phyloP scores from a whole-genome alignment of 495 filamentous ascomycete genomes.

The Aspergillus diversus region DNA sequence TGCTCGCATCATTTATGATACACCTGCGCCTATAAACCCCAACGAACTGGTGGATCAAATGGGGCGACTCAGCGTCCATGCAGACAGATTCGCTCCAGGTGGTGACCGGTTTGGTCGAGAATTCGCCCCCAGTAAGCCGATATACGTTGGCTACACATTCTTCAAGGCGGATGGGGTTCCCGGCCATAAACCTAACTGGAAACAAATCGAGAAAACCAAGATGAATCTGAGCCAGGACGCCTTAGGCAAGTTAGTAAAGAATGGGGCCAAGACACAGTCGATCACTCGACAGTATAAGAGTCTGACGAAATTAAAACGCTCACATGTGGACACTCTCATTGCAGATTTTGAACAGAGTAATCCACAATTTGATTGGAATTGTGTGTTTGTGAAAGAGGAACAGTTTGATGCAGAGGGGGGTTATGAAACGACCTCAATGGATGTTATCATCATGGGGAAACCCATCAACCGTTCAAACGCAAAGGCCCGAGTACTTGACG shows the following conservation, averaged over 20 bases:
- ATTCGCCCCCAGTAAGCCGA: constrained; percentile 5
- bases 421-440: constrained; percentile 40
- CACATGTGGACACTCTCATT: constrained; percentile 41
- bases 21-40: constrained; percentile 14
- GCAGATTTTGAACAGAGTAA: constrained; percentile 32
- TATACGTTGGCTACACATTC: constrained; percentile 41
- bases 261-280: constrained; percentile 32
- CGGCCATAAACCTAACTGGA: constrained; percentile 37
- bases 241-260: constrained; percentile 35
- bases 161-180: constrained; percentile 37
- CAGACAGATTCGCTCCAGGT: constrained; percentile 9
- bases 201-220: constrained; percentile 29
- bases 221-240: constrained; percentile 38
- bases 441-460: constrained; percentile 42
- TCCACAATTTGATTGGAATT: constrained; percentile 39
- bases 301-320: constrained; percentile 30
- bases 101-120: constrained; percentile 7
- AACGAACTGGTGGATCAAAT: constrained; percentile 24
- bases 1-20: constrained; percentile 17
- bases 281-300: constrained; percentile 37
- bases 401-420: constrained; percentile 31
- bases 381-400: constrained; percentile 41
- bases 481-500: constrained; percentile 17
- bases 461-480: constrained; percentile 23
- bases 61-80: constrained; percentile 23